Evolutionary conservation across 164 flowering plant genomes (phyloP), one percentile per base, ranked within the genome.

Genomic region (Malania oleifera): DNA sequence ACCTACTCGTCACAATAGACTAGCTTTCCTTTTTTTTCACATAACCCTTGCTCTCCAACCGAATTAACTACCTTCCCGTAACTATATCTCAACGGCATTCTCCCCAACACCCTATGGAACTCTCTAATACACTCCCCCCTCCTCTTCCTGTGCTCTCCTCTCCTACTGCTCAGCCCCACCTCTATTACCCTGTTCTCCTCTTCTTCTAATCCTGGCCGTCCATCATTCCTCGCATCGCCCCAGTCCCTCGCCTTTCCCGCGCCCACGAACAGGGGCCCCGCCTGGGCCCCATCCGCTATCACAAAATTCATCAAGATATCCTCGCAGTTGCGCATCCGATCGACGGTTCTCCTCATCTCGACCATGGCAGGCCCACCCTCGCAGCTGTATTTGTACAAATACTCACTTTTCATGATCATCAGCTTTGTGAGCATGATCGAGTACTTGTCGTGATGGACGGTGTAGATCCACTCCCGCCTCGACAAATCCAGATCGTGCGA

Each of bases 251-350:
- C 80, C 59, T 70, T 72, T 70, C 71, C 68, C 43, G 82, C 85
- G 39, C 79, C 96, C 24, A 83, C 90, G 74, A 87, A 28, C 1
- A 87, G 26, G 25, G 89, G 95, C 44, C 93, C 96, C 35, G 63
- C 71, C 6, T 57, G 56, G 23, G 60, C 40, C 60, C 45, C 62
- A 2, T 83, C 80, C 12, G 93, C 86, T 50, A 79, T 85, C 24
- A 89, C 82, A 27, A 92, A 84, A 38, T 92, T 89, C 98, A 92
- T 89, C 81, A 89, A 47, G 5, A 92, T 89, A 22, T 92, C 98
- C 74, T 92, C 96, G 58, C 93, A 92, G 46, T 92, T 92, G 44
- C 64, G 55, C 81, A 41, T 66, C 54, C 39, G 22, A 56, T 85
- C 96, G 37, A 87, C 96, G 18, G 74, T 35, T 26, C 50, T 44